Evolutionary conservation across 2,329 filamentous ascomycete species (phyloP), one percentile per base, ranked within the genome.

Genomic region (Ceratocystis papillata): DNA sequence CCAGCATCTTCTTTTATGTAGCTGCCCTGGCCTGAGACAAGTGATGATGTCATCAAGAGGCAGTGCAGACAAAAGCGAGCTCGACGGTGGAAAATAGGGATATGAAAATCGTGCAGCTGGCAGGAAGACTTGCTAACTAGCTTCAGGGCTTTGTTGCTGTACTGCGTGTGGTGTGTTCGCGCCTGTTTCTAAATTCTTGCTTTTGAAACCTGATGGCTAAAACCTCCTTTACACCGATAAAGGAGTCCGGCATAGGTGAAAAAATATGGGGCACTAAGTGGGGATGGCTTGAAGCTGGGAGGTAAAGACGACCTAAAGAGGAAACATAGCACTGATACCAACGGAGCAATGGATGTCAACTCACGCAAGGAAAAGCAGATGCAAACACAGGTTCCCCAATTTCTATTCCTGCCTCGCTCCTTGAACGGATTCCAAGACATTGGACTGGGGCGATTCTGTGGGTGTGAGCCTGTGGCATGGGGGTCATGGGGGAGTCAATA

Each of bases 151-250:
- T 5, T 55, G 50, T 15, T 59, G 17, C 17, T 25, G 25, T 55
- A 8, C 8, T 33, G 30, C n/a, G 10, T 33, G 17, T 8, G 53
- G 15, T 12, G 25, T 30, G 15, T 33, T 8, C 5, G 28, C 2
- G 30, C 17, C 37, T 59, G 55, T 28, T 17, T 37, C 17, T 37
- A n/a, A 59, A 30, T n/a, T 20, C 22, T 25, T 8, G n/a, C 5
- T 20, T 7, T 53, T 2, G 15, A 25, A 22, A 37, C 25, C 17
- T 3, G 1, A 37, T 17, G 5, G n/a, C 55, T 37, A 7, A 37
- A 59, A 59, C 15, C 33, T 59, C 55, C 55, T 59, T 59, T 59
- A 37, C 55, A 59, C 55, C 55, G 55, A 59, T 17, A n/a, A n/a
- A 59, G 55, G 55, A 59, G 22, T 20, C 25, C 15, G 25, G 30